Evolutionary conservation across 2,329 filamentous ascomycete species (phyloP).

Genomic region (Macroventuria anomochaeta): DNA sequence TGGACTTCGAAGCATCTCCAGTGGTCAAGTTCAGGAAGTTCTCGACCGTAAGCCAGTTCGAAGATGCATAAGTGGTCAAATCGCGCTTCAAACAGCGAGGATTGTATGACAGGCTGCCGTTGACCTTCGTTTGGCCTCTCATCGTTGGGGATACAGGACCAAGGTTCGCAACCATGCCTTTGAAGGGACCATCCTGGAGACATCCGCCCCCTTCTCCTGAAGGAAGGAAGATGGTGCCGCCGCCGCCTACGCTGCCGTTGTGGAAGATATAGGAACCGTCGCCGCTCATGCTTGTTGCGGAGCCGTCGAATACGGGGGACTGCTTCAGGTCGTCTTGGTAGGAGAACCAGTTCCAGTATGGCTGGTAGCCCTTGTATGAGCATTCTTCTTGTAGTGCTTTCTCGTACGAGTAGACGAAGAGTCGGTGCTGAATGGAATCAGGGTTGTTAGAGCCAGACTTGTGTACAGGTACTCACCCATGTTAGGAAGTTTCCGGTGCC

Average conservation of each 20-base stretch:
- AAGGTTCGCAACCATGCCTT: conserved; percentile 30
- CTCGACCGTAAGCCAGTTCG: conserved; percentile 20
- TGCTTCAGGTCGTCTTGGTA: conserved; percentile 35
- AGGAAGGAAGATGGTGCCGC: conserved; percentile 17
- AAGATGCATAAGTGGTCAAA: conserved; percentile 34
- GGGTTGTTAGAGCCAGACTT: background rate
- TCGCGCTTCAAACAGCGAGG: conserved; percentile 46
- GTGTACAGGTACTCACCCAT: conserved; percentile 27
- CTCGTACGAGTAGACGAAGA: conserved; percentile 47
- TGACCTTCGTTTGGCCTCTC: conserved; percentile 16
- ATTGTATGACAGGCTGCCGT: conserved; percentile 28
- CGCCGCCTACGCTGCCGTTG: conserved; percentile 26
- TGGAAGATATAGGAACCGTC: conserved; percentile 28
- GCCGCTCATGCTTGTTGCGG: conserved; percentile 45
- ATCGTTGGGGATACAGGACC: conserved; percentile 26
- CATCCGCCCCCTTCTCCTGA: conserved; percentile 32
- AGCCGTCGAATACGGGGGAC: conserved; percentile 35
- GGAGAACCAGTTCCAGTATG: conserved; percentile 59
- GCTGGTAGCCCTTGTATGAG: conserved; percentile 44
- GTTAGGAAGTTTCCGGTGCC: conserved; percentile 29
- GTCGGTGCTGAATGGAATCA: conserved; percentile 36
- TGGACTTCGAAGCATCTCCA: conserved; percentile 57
- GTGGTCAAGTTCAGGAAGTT: conserved; percentile 56
- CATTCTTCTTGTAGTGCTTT: conserved; percentile 49
- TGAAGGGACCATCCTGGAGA: conserved; percentile 31